Base-by-base conservation (phyloP, 2,329 filamentous ascomycete genomes). In the Elsinoe fawcettii region DNA sequence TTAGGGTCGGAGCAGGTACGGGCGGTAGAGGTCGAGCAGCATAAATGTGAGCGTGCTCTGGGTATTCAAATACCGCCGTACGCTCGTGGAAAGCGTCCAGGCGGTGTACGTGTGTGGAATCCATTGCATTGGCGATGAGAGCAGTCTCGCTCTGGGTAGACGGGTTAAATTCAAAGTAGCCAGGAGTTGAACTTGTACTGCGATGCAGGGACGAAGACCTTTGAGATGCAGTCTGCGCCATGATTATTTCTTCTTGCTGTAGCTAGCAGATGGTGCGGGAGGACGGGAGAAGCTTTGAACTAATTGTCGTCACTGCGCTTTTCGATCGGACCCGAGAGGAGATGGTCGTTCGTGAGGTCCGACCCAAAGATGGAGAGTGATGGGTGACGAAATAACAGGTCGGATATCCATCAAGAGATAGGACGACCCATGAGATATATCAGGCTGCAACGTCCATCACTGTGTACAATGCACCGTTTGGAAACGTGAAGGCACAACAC, bases 81-180 rank as follows among this genome's bases (percentile, higher is more conserved):
- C 58, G 49, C 22, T 55, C 30, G 25, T 61, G 60, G 58, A 61
- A 61, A 11, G 60, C 60, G 22, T 61, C 58, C 22, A 61, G 55
- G 54, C 56, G 55, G 51, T 58, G 58, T 12, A 60, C 53, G 32
- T 60, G 58, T 27, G 46, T 27, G 14, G 32, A 44, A 20, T 53
- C 56, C 56, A 58, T 58, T 51, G 49, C 56, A 27, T 46, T 25
- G 36, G 55, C 22, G 36, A 58, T 53, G 37, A 58, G 49, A 41
- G 56, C 46, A 20, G 46, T 32, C 23, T 58, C 46, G 49, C 46
- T 53, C 23, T 53, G 47, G 11, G 41, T 27, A 22, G 56, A 53
- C 20, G 56, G 56, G n/a, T 53, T 55, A 37, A 58, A 58, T 34
- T 58, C 56, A 49, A 58, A 58, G 37, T 58, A 58, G 14, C 56